Conservation (phyloP, 495 filamentous ascomycete species). For the Aspergillus bertholletiae region DNA sequence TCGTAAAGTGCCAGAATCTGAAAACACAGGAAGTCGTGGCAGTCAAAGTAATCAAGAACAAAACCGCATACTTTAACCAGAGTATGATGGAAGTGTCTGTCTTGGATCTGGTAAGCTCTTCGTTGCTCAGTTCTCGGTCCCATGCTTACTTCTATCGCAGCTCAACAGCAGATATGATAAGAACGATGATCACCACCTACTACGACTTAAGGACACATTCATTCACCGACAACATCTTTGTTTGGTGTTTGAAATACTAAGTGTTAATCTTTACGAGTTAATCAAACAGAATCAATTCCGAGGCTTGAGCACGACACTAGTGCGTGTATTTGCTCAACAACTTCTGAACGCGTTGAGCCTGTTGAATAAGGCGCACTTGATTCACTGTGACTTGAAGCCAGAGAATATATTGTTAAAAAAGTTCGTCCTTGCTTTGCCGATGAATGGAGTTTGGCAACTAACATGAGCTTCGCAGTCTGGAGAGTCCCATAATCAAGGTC, state of each 20-base stretch:
- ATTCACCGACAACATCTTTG: slow-evolving; percentile 98
- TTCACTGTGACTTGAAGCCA: slow-evolving; percentile 98
- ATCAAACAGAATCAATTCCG: slow-evolving; percentile 99
- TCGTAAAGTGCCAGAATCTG: slow-evolving; percentile 98
- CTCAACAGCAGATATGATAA: slow-evolving; percentile 98
- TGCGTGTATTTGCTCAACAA: slow-evolving; percentile 97
- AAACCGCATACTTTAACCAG: slow-evolving; percentile 99
- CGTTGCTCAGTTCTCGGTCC: not conserved
- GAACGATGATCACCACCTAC: slow-evolving; percentile 96
- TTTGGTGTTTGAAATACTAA: slow-evolving; percentile 94
- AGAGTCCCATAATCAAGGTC: slow-evolving; percentile 99
- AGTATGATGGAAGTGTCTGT: slow-evolving; percentile 99
- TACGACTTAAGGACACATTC: slow-evolving; percentile 96
- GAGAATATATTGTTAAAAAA: slow-evolving; percentile 99
- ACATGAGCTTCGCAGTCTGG: slow-evolving; percentile 54
- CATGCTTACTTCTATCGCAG: slow-evolving; percentile 44
- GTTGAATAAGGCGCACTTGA: slow-evolving; percentile 93
- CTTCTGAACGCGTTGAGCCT: slow-evolving; percentile 87
- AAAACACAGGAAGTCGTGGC: slow-evolving; percentile 98
- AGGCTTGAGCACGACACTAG: slow-evolving; percentile 93
- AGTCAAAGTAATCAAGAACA: slow-evolving; percentile 99
- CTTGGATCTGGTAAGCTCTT: slow-evolving; percentile 74
- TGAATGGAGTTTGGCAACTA: not conserved
- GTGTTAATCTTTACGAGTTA: slow-evolving; percentile 96
- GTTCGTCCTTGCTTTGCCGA: slow-evolving; percentile 35